Evolutionary conservation across 495 filamentous ascomycete genomes (phyloP).

Genomic region (Neurospora intermedia): DNA sequence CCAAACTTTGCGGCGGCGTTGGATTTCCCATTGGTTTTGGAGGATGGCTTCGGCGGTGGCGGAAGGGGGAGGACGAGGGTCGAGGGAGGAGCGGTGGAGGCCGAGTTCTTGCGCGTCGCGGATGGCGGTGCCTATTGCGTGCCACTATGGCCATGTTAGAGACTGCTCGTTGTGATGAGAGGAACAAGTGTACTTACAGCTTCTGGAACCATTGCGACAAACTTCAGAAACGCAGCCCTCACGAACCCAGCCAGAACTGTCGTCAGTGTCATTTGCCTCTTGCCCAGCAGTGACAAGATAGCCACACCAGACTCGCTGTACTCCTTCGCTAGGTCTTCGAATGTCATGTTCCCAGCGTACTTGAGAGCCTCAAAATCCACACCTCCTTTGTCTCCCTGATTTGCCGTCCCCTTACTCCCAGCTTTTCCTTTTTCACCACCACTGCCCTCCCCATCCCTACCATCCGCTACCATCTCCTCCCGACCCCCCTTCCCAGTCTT

Average conservation of each 20-base stretch:
- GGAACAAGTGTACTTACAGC: slow-evolving; percentile 17
- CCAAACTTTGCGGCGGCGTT: slow-evolving; percentile 45
- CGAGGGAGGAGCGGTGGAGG: slow-evolving; percentile 39
- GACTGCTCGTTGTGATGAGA: background rate
- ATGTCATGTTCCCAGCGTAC: slow-evolving; percentile 48
- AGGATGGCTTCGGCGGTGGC: slow-evolving; percentile 33
- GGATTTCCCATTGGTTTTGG: slow-evolving; percentile 42
- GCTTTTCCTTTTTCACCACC: background rate
- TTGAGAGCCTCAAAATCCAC: slow-evolving; percentile 37
- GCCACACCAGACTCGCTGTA: slow-evolving; percentile 47
- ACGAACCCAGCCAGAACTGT: slow-evolving; percentile 48
- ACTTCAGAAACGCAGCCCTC: slow-evolving; percentile 38
- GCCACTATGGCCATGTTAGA: slow-evolving; percentile 36
- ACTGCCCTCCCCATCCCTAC: background rate
- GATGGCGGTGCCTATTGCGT: slow-evolving; percentile 45
- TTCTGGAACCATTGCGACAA: slow-evolving; percentile 39
- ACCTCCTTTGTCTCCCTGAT: background rate
- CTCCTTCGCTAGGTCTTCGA: slow-evolving; percentile 46
- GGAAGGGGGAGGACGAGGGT: slow-evolving; percentile 22
- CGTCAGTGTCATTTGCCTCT: slow-evolving; percentile 42
- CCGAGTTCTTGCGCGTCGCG: slow-evolving; percentile 55
- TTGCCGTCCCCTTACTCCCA: background rate
- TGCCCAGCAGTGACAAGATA: slow-evolving; percentile 43
- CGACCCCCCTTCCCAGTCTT: slow-evolving; percentile 25
- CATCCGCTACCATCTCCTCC: background rate